A percentile compares a stretch with the other conserved stretches of the same genome.
These are phyloP conservation scores for Neurospora crassa DNA, from an alignment of 2,329 filamentous ascomycete species.

Conservation along the genomic window DNA sequence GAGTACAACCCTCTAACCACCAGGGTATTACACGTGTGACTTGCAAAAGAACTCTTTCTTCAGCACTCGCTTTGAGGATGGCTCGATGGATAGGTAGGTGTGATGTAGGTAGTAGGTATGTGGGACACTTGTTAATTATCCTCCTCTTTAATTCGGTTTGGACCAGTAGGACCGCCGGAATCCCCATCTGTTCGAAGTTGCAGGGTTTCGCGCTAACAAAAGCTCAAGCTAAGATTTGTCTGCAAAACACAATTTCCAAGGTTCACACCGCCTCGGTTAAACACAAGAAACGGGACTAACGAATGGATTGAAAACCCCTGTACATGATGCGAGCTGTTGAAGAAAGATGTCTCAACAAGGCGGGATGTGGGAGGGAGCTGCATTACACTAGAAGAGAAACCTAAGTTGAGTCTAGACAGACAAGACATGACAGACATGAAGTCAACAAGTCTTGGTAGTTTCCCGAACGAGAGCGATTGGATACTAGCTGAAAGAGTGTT, in stretches of 20 bases:
- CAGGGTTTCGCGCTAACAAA: not conserved
- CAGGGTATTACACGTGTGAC: not conserved
- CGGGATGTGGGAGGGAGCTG: not conserved
- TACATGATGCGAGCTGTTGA: not conserved
- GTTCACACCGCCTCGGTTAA: not conserved
- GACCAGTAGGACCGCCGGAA: not conserved
- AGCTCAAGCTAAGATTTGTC: not conserved
- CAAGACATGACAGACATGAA: not conserved
- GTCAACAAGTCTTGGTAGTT: not conserved
- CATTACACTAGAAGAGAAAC: too few relatives aligned
- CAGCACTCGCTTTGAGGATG: not conserved
- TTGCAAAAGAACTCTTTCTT: not conserved
- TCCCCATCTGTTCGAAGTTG: not conserved
- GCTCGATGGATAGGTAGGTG: not conserved
- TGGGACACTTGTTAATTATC: not conserved
- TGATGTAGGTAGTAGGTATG: not conserved
- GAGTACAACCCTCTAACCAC: not conserved
- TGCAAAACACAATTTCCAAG: not conserved
- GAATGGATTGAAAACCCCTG: not conserved
- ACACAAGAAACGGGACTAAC: not conserved
- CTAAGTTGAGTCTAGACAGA: too few relatives aligned
- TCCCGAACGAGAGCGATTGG: not conserved
- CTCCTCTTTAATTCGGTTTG: not conserved
- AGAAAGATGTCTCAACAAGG: not conserved
- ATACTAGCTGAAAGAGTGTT: not conserved